These are phyloP conservation scores for Daldinia concentrica DNA, from an alignment of 495 filamentous ascomycete species.

Conservation along the genomic window DNA sequence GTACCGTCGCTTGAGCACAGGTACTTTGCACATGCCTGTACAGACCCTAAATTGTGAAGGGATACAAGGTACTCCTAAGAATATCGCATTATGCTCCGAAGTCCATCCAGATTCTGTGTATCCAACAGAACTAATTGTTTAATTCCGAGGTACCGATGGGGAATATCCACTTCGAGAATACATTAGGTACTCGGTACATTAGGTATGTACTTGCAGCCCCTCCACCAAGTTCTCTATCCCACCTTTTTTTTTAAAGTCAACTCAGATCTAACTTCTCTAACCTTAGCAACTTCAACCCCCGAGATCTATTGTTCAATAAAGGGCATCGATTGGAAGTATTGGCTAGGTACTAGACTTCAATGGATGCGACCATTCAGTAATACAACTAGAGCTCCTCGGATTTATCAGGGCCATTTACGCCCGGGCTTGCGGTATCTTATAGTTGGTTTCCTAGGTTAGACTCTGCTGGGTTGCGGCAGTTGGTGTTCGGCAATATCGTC, in stretches of 20 bases:
- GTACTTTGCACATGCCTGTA: neutral
- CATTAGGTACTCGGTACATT: neutral
- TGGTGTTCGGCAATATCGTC: slow-evolving; percentile 4
- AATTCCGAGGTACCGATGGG: neutral
- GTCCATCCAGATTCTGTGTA: neutral
- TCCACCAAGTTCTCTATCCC: neutral
- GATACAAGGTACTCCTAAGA: neutral
- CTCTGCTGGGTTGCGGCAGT: neutral
- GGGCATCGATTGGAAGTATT: neutral
- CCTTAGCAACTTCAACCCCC: neutral
- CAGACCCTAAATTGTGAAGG: neutral
- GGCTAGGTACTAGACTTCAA: neutral
- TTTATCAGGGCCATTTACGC: neutral
- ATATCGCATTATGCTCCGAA: neutral
- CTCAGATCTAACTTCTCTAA: neutral
- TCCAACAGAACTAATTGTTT: neutral
- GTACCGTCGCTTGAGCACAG: neutral
- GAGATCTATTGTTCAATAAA: neutral
- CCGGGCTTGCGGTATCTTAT: neutral
- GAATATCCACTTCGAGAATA: neutral
- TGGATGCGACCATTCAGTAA: neutral
- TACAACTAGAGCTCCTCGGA: neutral
- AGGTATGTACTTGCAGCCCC: too few relatives aligned
- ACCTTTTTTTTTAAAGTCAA: neutral
- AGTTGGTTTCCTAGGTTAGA: neutral